Conservation (phyloP, 2,329 filamentous ascomycete species). For the Helotiales sp. region DNA sequence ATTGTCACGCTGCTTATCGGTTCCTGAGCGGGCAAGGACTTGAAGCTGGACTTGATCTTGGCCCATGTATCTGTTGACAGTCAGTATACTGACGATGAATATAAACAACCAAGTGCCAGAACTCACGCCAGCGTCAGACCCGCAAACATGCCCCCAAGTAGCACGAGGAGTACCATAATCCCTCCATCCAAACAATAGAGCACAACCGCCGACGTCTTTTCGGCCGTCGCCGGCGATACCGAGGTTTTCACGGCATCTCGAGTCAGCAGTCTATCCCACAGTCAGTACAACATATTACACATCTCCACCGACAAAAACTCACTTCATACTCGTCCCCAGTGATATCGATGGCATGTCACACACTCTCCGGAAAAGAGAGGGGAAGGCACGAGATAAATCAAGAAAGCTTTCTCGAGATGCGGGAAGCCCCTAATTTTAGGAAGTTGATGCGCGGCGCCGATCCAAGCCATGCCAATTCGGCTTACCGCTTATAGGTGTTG, state of each 20-base stretch:
- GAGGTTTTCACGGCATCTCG: constrained; percentile 10
- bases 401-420: not conserved
- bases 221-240: constrained; percentile 2
- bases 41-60: constrained; percentile 94
- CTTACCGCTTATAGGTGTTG: constrained; percentile 6
- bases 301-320: not conserved
- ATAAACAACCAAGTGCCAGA: not conserved
- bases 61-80: constrained; percentile 35
- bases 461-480: constrained; percentile 2
- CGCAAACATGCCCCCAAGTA: constrained; percentile 87
- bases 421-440: constrained; percentile 11
- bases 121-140: constrained; percentile 82
- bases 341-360: constrained; percentile 1
- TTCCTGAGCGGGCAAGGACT: constrained; percentile 80
- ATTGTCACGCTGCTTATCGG: constrained; percentile 77
- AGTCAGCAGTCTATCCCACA: constrained; percentile 1
- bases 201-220: constrained; percentile 8
- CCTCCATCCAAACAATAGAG: constrained; percentile 14
- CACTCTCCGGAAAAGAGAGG: not conserved
- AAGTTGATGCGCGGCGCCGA: not conserved
- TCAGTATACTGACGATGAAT: too few species aligned
- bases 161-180: constrained; percentile 17
- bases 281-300: not conserved
- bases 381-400: constrained; percentile 3
- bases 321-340: constrained; percentile 9